phyloP scores from a whole-genome alignment of 768 basidiomycete species.

The Suillus bovinus region DNA sequence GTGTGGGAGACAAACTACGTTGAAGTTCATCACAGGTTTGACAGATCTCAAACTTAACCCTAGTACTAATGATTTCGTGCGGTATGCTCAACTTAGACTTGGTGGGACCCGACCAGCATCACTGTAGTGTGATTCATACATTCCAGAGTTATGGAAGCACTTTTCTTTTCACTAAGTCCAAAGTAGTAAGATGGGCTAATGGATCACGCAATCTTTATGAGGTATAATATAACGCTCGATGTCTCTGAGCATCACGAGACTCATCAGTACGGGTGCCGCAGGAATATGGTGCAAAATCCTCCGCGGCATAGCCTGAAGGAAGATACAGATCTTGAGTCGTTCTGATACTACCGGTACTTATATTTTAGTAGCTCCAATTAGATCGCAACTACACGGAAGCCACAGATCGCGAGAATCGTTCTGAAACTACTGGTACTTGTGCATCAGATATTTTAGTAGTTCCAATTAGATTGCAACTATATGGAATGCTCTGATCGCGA shows the following conservation, averaged over 20 bases:
- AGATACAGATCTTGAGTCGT: background rate
- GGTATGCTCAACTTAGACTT: constrained; percentile 45
- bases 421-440: background rate
- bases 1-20: constrained; percentile 54
- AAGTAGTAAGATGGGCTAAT: background rate
- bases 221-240: constrained; percentile 44
- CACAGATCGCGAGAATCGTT: background rate
- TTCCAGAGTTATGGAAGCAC: constrained; percentile 40
- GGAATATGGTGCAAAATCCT: background rate
- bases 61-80: constrained; percentile 33
- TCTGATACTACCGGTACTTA: background rate
- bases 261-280: background rate
- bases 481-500: background rate
- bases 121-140: constrained; percentile 42
- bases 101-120: constrained; percentile 38
- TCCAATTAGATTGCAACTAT: background rate
- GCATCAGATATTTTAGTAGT: background rate
- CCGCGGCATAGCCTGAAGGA: background rate
- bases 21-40: constrained; percentile 40
- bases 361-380: background rate
- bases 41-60: constrained; percentile 42
- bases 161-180: background rate
- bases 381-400: background rate
- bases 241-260: constrained; percentile 37
- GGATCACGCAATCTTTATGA: constrained; percentile 34